Base-by-base conservation (phyloP, 2,329 filamentous ascomycete genomes). In the Fusarium sp. region DNA sequence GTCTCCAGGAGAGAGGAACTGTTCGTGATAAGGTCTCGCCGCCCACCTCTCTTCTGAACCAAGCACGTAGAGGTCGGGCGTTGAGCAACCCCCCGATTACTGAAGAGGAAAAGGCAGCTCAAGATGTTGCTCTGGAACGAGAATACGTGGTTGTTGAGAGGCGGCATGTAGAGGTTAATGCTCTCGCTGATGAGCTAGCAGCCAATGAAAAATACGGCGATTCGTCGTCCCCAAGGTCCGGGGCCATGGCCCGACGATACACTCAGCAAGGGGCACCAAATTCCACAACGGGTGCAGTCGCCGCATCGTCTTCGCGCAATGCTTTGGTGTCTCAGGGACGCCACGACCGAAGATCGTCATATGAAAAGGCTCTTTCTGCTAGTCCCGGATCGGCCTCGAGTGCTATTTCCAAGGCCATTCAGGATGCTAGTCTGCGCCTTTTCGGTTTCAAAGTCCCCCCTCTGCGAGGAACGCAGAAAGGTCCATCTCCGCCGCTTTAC, bases 141-240 rank as follows among this genome's bases (percentile, higher is more conserved):
- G 95, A 98, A 65, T 99, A 98, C 70, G 94, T 99, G 17, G 83
- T 98, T 23, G 92, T 99, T 11, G 95, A 99, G 78, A 97, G 97
- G 79, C 88, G 90, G 64, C 90, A 93, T 17, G 93, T 99, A 10
- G 94, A 98, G 75, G 94, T 99, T 46, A 98, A 99, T 74, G 95
- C 95, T 3, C 90, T 99, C 70, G 95, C 95, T 19, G 95, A 99
- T 75, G 94, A 98, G 76, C 81, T 99, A 72, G 93, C 92, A 39
- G 90, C 93, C 48, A 94, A 91, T 70, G 90, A 91, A 43, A 87
- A 87, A 45, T 77, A 88, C 19, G 82, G 69, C 77, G 81, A 57
- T 74, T 82, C 63, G 21, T 72, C 78, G 27, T 81, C 84, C 37
- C 80, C 83, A 6, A 84, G 87, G 61, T 78, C 85, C 9, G 85